A percentile compares a stretch with the other conserved stretches of the same genome.
phyloP scores from a whole-genome alignment of 2,329 filamentous ascomycete species.

The Tolypocladium paradoxum region DNA sequence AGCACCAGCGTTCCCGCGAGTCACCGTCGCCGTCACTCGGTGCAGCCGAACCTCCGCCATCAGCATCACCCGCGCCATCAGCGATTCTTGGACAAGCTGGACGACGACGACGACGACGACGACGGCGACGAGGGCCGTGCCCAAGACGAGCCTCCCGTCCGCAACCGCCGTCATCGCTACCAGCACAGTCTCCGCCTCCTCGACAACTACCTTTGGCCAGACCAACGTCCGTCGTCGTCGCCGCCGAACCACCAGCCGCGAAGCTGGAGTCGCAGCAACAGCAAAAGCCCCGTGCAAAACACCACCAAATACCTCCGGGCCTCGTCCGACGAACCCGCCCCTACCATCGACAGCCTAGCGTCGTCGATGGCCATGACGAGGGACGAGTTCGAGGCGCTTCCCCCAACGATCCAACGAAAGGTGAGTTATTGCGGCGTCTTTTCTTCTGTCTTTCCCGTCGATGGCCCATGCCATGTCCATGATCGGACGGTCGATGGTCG shows the following conservation, averaged over 20 bases:
- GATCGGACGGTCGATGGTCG: background rate
- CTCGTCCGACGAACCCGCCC: constrained; percentile 12
- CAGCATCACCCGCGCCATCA: background rate
- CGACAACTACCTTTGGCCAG: background rate
- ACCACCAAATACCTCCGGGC: constrained; percentile 11
- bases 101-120: background rate
- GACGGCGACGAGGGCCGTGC: constrained; percentile 1
- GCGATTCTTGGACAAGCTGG: background rate
- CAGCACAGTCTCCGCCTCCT: background rate
- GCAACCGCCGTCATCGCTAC: constrained; percentile 3
- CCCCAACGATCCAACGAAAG: constrained; percentile 45
- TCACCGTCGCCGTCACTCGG: background rate
- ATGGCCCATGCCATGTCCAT: background rate
- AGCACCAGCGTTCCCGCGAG: background rate
- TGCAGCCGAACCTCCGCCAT: background rate
- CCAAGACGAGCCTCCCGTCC: background rate
- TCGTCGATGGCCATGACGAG: constrained; percentile 22
- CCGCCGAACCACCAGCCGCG: constrained; percentile 7
- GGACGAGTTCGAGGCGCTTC: constrained; percentile 38
- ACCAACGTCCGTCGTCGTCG: constrained; percentile 1
- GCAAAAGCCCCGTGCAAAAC: constrained; percentile 8
- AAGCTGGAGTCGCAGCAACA: constrained; percentile 10
- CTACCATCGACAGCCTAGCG: constrained; percentile 11
- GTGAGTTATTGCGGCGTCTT: constrained; percentile 27
- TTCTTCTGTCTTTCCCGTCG: constrained; percentile 3